Evolutionary conservation across 176 grass and related monocot species (phyloP), one percentile per base, ranked within the genome.

Genomic region (Cenchrus fungigraminus): DNA sequence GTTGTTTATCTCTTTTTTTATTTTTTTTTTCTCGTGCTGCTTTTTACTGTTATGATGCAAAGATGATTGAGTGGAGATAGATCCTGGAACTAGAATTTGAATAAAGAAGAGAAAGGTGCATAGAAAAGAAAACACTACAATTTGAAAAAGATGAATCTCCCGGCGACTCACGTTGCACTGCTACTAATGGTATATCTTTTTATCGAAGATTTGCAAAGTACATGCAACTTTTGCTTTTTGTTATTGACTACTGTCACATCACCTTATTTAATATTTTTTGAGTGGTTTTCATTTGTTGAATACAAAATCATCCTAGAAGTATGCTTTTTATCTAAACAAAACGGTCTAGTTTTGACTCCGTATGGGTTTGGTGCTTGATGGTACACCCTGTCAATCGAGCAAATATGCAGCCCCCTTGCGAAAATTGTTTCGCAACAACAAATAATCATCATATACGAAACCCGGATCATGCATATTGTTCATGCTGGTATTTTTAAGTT

Each of bases 21-120:
- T 14, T 13, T 44, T 45, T 71, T 7, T 16, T 43, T 10, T 45
- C 7, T 14, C 37, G 3, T 54, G 15, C 13, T 54, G 14, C 22
- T 82, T 51, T 71, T 71, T 50, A 17, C 2, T 63, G 3, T 17
- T 68, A 19, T 22, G 29, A 56, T 87, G 80, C 68, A 80, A 83
- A 80, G n/a, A 75, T 50, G n/a, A 1, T 52, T 53, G 28, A 51
- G 2, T 68, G 65, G 79, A 59, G 11, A 29, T 79, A 79, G 53
- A 69, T 83, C 79, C 40, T 83, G 66, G 37, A 8, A 63, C 12
- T 74, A 46, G 6, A 54, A 62, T 22, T 62, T 54, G 20, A 69
- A 84, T 84, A 70, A 56, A 76, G 12, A 64, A 15, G 63, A 68
- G 43, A n/a, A 86, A 79, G 12, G 60, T 25, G 3, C 0, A 0